Conservation (phyloP, 495 filamentous ascomycete genomes). For the Penicillium coprophilum region DNA sequence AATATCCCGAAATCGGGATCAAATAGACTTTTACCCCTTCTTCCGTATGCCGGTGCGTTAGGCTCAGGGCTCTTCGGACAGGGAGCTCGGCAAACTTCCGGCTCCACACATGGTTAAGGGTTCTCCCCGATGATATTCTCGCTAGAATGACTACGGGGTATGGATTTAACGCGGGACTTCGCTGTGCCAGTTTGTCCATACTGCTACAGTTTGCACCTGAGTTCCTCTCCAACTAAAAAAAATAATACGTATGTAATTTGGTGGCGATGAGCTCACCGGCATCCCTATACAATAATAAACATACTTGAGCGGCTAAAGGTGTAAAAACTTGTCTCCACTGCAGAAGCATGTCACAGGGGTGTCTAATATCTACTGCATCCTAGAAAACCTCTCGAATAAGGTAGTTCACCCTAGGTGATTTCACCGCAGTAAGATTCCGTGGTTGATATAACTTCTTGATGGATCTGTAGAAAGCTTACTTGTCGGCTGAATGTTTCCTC, state of each 20-base stretch:
- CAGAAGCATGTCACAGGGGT: not conserved
- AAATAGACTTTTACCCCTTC: conserved; percentile 10
- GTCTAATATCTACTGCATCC: not conserved
- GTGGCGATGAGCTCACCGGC: conserved; percentile 15
- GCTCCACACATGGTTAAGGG: conserved; percentile 24
- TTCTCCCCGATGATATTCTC: conserved; percentile 20
- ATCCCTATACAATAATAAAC: not conserved
- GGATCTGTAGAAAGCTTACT: conserved; percentile 13
- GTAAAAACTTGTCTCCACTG: not conserved
- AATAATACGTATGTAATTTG: conserved; percentile 1
- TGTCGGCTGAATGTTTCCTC: conserved; percentile 30
- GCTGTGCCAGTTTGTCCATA: conserved; percentile 5
- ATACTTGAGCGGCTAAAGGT: conserved; percentile 17
- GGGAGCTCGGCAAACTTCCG: conserved; percentile 21
- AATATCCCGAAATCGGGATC: not conserved
- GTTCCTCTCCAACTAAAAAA: conserved; percentile 19
- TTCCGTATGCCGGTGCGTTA: not conserved
- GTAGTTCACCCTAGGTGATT: not conserved
- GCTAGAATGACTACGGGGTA: too few relatives aligned
- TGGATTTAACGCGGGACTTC: conserved; percentile 12
- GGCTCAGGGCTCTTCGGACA: not conserved
- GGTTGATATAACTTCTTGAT: conserved; percentile 17
- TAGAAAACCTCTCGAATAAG: not conserved
- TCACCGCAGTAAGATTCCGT: conserved; percentile 16
- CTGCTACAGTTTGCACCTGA: conserved; percentile 3